Evolutionary conservation across 2,329 filamentous ascomycete species (phyloP).

Genomic region (Lachnellula hyalina): DNA sequence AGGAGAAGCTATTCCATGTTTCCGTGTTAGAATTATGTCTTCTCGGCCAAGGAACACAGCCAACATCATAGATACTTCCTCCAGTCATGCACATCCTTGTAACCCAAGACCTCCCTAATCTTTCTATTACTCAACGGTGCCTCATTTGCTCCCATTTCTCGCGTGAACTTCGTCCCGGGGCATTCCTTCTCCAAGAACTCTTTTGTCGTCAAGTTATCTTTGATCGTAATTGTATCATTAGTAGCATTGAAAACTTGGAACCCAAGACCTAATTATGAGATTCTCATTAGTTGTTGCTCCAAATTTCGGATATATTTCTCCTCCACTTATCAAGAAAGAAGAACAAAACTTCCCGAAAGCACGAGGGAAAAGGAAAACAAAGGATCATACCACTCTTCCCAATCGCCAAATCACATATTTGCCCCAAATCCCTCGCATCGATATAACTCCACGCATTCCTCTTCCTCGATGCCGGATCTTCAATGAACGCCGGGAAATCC

Average conservation of each 20-base stretch:
- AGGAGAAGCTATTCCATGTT: no score
- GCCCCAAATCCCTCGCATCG: slow-evolving; percentile 55
- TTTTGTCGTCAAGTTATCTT: slow-evolving; percentile 38
- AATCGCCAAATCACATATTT: slow-evolving; percentile 53
- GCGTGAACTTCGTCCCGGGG: slow-evolving; percentile 45
- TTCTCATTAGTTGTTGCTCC: not conserved
- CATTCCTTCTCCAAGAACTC: slow-evolving; percentile 46
- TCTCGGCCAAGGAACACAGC: no score
- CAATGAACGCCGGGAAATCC: slow-evolving; percentile 47
- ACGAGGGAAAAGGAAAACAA: not conserved
- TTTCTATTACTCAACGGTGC: slow-evolving; percentile 57
- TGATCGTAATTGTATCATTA: slow-evolving; percentile 55
- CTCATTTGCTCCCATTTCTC: slow-evolving; percentile 53
- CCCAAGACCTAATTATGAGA: slow-evolving; percentile 41
- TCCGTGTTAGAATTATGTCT: no score
- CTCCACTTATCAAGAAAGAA: not conserved
- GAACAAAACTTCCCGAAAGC: not conserved
- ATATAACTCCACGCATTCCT: slow-evolving; percentile 60
- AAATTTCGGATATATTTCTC: not conserved
- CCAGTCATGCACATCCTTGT: slow-evolving; percentile 55
- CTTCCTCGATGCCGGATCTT: slow-evolving; percentile 45
- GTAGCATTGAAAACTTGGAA: slow-evolving; percentile 62
- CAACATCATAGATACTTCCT: slow-evolving; percentile 12
- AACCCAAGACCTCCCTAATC: slow-evolving; percentile 53
- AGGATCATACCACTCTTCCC: slow-evolving; percentile 31